These are phyloP conservation scores for Camelina laxa DNA, from an alignment of 345 rosid genomes.

Conservation along the genomic window DNA sequence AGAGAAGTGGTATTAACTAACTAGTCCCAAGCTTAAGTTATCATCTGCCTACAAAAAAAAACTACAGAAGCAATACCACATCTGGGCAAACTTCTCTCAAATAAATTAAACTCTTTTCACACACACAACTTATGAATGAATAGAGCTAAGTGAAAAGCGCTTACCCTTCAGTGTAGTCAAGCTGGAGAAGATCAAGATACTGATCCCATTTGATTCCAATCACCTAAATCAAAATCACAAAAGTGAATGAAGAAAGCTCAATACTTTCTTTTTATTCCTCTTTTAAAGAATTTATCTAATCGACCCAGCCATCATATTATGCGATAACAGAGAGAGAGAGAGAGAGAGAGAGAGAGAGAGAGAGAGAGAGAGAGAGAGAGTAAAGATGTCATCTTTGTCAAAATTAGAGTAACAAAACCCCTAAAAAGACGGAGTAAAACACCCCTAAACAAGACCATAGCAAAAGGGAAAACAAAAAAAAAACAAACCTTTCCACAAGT, in stretches of 20 bases:
- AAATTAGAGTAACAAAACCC: conserved; percentile 11
- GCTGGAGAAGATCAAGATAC: conserved; percentile 49
- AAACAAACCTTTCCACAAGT: conserved; percentile 45
- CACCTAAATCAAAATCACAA: conserved; percentile 33
- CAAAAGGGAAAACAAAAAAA: not conserved
- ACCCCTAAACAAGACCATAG: conserved; percentile 1
- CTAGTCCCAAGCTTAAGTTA: conserved; percentile 5
- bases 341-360: not conserved
- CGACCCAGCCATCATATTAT: not conserved
- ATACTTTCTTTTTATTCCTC: conserved; percentile 11
- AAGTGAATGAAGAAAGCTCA: conserved; percentile 14
- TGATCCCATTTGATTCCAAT: conserved; percentile 50
- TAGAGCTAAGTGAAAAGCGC: conserved; percentile 2
- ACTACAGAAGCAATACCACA: not conserved
- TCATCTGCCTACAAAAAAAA: not conserved
- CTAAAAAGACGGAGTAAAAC: not conserved
- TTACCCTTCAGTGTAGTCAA: conserved; percentile 49
- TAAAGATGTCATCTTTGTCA: not conserved
- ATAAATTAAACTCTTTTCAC: not conserved
- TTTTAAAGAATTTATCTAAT: not conserved
- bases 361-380: not conserved
- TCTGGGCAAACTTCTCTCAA: conserved; percentile 3
- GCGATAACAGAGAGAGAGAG: no score
- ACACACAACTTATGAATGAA: conserved; percentile 15
- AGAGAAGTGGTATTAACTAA: not conserved